These are phyloP conservation scores for Ilyonectria mors-panacis DNA, from an alignment of 2,329 filamentous ascomycete species.

Conservation along the genomic window DNA sequence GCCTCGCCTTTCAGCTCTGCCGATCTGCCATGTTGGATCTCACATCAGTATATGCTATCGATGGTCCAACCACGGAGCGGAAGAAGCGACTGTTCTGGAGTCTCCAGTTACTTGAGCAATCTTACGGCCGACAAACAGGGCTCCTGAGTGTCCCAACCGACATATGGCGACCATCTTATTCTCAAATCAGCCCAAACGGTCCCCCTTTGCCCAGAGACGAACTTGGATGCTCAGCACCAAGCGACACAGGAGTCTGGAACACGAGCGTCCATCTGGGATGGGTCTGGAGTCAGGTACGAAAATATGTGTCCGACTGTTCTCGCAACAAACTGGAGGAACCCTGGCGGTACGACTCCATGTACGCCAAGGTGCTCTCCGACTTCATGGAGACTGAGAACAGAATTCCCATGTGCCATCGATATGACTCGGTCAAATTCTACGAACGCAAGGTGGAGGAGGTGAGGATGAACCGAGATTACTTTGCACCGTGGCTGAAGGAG, in stretches of 20 bases:
- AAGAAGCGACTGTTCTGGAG: conserved; percentile 68
- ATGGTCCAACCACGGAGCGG: conserved; percentile 57
- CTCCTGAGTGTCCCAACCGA: conserved; percentile 60
- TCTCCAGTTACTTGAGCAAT: conserved; percentile 64
- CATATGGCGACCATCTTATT: conserved; percentile 56
- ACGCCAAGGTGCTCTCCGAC: conserved; percentile 64
- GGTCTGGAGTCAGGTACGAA: conserved; percentile 64
- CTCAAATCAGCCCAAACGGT: conserved; percentile 45
- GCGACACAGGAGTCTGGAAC: conserved; percentile 66
- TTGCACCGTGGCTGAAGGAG: conserved; percentile 66
- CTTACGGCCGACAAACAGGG: conserved; percentile 63
- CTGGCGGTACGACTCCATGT: conserved; percentile 67
- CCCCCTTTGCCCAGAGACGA: conserved; percentile 62
- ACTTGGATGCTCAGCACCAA: conserved; percentile 57
- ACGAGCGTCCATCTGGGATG: conserved; percentile 64
- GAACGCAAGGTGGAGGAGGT: conserved; percentile 64
- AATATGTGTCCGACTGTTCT: conserved; percentile 64
- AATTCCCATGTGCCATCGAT: conserved; percentile 65
- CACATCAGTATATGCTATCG: conserved; percentile 54
- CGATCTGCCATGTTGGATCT: conserved; percentile 65
- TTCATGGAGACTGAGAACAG: conserved; percentile 66
- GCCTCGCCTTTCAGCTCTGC: conserved; percentile 65
- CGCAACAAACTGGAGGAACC: conserved; percentile 64
- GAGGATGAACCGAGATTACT: conserved; percentile 62
- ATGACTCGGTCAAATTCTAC: conserved; percentile 67